Base-by-base conservation (phyloP, 495 filamentous ascomycete species). In the Poronia punctata region DNA sequence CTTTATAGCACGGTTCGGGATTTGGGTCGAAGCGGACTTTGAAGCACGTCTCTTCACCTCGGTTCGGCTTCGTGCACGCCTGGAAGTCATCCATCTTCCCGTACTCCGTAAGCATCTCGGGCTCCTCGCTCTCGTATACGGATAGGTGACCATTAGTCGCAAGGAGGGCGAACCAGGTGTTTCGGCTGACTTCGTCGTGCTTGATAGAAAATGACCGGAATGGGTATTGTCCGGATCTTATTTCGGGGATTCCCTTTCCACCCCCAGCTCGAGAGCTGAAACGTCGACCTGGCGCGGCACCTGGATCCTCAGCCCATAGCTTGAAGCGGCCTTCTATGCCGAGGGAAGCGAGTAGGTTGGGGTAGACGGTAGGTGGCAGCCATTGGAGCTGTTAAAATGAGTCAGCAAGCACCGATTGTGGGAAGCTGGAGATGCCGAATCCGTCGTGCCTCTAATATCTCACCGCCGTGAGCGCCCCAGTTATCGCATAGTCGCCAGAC, bases 391-490 rank as follows among this genome's bases (percentile, higher is more conserved):
- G 40, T 19, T 15, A 16, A 30, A 10, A 15, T 18, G 17, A 22
- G 38, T 48, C 14, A 46, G 38, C 27, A 32, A 31, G 37, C 14
- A 30, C 14, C 30, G 43, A 20, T 21, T 20, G 29, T 27, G 34
- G 20, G 18, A 47, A 9, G 22, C 7, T 16, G 21, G 9, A 23
- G 23, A 11, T 23, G 7, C 7, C 16, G 7, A 14, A 3, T 27
- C 19, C 22, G 32, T 58, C 71, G 64, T 71, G 88, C 88, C 72
- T 94, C 86, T 47, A 84, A 71, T 43, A 99, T 84, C 65, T 95
- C 92, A 18, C 86, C 86, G 50, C 85, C 82, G 57, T 99, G 92
- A 10, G 86, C 93, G 40, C 78, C 78, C 87, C 92, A 96, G 35
- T 79, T 85, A 55, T 96, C 92, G 49, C 78, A 81, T 28, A 88